These are phyloP conservation scores for Platanus orientalis DNA, from an alignment of 164 flowering plant genomes.

Conservation along the genomic window DNA sequence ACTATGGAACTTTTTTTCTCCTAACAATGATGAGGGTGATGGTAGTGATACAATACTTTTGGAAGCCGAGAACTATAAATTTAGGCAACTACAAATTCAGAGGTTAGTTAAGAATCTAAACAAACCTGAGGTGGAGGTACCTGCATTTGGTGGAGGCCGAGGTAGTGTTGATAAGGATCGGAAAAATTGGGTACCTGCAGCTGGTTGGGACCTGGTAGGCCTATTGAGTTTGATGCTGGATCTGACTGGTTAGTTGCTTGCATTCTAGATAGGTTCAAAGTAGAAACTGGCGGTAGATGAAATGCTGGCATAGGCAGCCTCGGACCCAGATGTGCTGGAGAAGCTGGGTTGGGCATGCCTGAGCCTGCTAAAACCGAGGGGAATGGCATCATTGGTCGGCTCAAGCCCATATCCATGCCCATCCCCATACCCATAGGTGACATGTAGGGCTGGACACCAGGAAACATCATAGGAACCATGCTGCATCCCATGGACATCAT, in stretches of 20 bases:
- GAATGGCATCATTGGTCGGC: constrained; percentile 57
- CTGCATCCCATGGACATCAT: constrained; percentile 98
- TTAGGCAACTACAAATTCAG: no score
- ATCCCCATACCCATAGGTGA: constrained; percentile 56
- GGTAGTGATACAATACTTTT: no score
- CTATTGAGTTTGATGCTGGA: constrained; percentile 28
- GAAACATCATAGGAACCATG: constrained; percentile 82
- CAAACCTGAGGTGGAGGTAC: constrained; percentile 44
- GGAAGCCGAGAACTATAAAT: no score
- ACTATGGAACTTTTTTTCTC: no score
- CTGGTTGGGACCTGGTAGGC: constrained; percentile 31
- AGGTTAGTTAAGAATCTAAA: background rate
- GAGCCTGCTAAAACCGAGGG: constrained; percentile 53
- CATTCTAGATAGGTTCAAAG: constrained; percentile 37
- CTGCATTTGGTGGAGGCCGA: constrained; percentile 53
- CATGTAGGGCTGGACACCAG: constrained; percentile 78
- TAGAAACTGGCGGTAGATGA: constrained; percentile 44
- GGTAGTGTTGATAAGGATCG: constrained; percentile 63
- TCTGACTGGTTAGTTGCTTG: constrained; percentile 39
- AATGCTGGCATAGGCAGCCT: constrained; percentile 55
- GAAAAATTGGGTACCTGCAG: constrained; percentile 32
- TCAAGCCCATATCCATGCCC: constrained; percentile 36
- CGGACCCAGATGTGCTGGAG: constrained; percentile 50
- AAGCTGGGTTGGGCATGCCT: constrained; percentile 36
- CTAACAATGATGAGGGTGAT: no score